A percentile compares a stretch with the other conserved stretches of the same genome.
Evolutionary conservation across 2,329 filamentous ascomycete genomes (phyloP).

Genomic region (Trichophyton schoenleinii): DNA sequence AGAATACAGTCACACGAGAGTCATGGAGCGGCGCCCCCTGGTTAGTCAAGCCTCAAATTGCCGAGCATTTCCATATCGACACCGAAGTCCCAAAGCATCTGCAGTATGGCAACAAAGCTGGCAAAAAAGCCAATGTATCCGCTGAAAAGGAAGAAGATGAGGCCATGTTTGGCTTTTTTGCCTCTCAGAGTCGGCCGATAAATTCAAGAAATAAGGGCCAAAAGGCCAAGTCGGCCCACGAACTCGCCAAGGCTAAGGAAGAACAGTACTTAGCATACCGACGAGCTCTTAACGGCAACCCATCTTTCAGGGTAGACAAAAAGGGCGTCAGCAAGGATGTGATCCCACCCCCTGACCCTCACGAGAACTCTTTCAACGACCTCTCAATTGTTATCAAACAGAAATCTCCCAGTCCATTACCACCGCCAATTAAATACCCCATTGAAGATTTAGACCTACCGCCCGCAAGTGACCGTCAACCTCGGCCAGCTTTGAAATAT

Average conservation of each 20-base stretch:
- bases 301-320: slow-evolving; percentile 23
- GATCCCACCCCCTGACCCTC: not conserved
- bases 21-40: slow-evolving; percentile 94
- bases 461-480: slow-evolving; percentile 44
- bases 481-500: slow-evolving; percentile 66
- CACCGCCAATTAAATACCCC: slow-evolving; percentile 75
- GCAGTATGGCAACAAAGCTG: slow-evolving; percentile 66
- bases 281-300: slow-evolving; percentile 33
- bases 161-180: slow-evolving; percentile 40
- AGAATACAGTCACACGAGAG: slow-evolving; percentile 83
- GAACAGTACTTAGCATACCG: slow-evolving; percentile 39
- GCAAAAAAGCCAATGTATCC: slow-evolving; percentile 61
- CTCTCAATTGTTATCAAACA: slow-evolving; percentile 9
- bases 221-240: slow-evolving; percentile 45
- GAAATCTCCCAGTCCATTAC: slow-evolving; percentile 30
- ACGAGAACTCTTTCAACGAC: not conserved
- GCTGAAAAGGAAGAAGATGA: slow-evolving; percentile 46
- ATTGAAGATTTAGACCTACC: slow-evolving; percentile 84
- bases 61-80: slow-evolving; percentile 71
- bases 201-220: slow-evolving; percentile 62
- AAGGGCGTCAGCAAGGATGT: slow-evolving; percentile 9
- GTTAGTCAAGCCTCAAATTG: slow-evolving; percentile 80
- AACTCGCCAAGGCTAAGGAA: slow-evolving; percentile 35
- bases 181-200: slow-evolving; percentile 45
- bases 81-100: slow-evolving; percentile 75